Percentiles rank a stretch among this genome's conserved stretches.
These are phyloP conservation scores for Colletotrichum sp. DNA, from an alignment of 2,329 filamentous ascomycete genomes.

Conservation along the genomic window DNA sequence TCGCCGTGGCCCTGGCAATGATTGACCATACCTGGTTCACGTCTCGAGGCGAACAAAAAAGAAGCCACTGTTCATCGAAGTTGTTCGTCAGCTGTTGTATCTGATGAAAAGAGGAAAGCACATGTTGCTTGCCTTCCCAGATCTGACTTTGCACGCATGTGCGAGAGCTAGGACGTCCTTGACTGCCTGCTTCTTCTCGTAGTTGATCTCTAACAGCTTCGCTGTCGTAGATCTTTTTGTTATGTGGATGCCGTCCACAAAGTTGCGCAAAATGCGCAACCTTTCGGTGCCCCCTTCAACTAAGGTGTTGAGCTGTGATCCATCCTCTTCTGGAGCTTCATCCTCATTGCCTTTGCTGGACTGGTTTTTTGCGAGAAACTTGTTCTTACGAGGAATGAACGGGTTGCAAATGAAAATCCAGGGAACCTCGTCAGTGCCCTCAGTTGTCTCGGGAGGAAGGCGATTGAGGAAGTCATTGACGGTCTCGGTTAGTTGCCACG, in stretches of 20 bases:
- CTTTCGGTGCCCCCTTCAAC: conserved; percentile 56
- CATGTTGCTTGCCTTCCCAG: conserved; percentile 63
- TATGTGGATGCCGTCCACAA: conserved; percentile 52
- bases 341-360: conserved; percentile 49
- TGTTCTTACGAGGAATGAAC: conserved; percentile 44
- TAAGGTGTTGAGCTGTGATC: conserved; percentile 52
- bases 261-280: conserved; percentile 46
- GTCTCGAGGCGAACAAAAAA: conserved; percentile 61
- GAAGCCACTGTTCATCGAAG: conserved; percentile 66
- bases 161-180: conserved; percentile 66
- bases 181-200: conserved; percentile 52
- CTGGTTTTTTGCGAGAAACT: conserved; percentile 36
- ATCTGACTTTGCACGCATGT: conserved; percentile 57
- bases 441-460: conserved; percentile 69
- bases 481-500: conserved; percentile 68
- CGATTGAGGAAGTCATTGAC: conserved; percentile 69
- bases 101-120: not conserved
- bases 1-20: conserved; percentile 69
- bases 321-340: conserved; percentile 50
- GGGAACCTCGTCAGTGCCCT: conserved; percentile 44
- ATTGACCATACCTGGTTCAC: conserved; percentile 69
- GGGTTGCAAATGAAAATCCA: conserved; percentile 82
- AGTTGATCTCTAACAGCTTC: conserved; percentile 51
- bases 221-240: conserved; percentile 36
- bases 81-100: not conserved